phyloP scores from a whole-genome alignment of 345 rosid species.

The Aethionema arabicum region DNA sequence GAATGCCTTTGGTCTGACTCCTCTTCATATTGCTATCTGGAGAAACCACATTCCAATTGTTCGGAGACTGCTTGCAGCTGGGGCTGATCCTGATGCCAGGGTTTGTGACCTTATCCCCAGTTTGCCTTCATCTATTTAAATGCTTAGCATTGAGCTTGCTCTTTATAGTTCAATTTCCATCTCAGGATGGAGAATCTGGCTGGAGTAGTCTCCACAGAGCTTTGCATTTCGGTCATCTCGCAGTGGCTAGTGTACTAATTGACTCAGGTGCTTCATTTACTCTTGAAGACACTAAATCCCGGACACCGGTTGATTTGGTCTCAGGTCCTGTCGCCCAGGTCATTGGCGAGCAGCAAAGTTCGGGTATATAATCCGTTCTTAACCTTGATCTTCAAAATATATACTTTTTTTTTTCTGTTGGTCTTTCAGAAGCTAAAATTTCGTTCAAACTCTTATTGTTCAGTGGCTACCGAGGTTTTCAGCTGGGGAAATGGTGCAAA shows the following conservation, averaged over 20 bases:
- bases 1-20: conserved; percentile 75
- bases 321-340: conserved; percentile 87
- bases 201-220: conserved; percentile 99
- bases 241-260: conserved; percentile 83
- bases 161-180: conserved; percentile 3
- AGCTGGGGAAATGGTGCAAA: conserved; percentile 99
- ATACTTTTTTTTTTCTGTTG: conserved; percentile 18
- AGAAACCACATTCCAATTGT: conserved; percentile 91
- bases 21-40: conserved; percentile 90
- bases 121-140: conserved; percentile 8
- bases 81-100: conserved; percentile 98
- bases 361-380: conserved; percentile 46
- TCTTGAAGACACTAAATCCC: conserved; percentile 68
- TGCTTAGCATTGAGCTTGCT: conserved; percentile 7
- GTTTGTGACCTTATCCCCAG: conserved; percentile 47
- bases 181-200: conserved; percentile 99
- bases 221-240: conserved; percentile 96
- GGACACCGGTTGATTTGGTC: conserved; percentile 82
- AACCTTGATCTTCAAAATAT: conserved; percentile 15
- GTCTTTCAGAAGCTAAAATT: conserved; percentile 18
- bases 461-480: conserved; percentile 84
- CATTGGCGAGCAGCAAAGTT: conserved; percentile 48
- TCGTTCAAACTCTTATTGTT: conserved; percentile 22
- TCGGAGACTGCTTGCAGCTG: conserved; percentile 83
- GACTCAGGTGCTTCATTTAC: conserved; percentile 72